Percentiles rank a stretch among this genome's conserved stretches.
These are phyloP conservation scores for Mucor saturninus DNA, from an alignment of 371 early-diverging fungal genomes.

Conservation along the genomic window DNA sequence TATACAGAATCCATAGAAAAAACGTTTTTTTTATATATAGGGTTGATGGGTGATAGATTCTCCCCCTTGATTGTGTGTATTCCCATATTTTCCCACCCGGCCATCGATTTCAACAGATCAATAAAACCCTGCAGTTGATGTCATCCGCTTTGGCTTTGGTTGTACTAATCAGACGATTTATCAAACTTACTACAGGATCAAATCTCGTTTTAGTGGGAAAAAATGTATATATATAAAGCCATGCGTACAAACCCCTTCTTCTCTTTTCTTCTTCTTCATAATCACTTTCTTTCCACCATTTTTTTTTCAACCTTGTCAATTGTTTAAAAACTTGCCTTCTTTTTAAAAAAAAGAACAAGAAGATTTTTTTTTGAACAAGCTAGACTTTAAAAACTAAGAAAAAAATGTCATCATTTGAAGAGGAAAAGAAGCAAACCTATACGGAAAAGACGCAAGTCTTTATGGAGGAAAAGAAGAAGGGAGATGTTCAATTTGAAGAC, in stretches of 20 bases:
- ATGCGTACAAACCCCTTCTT: not conserved
- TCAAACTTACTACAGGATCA: not conserved
- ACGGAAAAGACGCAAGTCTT: not conserved
- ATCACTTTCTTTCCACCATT: conserved; percentile 5
- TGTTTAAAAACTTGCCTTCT: no score
- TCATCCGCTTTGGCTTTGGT: not conserved
- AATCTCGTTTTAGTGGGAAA: not conserved
- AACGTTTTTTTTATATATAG: not conserved
- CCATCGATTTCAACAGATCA: no score
- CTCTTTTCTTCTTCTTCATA: conserved; percentile 5
- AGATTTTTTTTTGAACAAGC: no score
- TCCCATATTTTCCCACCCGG: not conserved
- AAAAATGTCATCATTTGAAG: conserved; percentile 58
- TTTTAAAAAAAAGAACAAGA: no score
- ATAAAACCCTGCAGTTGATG: not conserved
- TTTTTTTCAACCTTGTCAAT: conserved; percentile 3
- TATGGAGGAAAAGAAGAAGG: conserved; percentile 27
- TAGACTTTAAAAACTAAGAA: not conserved
- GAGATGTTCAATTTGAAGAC: conserved; percentile 33
- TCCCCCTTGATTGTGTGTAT: not conserved
- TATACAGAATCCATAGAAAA: not conserved
- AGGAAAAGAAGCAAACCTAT: conserved; percentile 12
- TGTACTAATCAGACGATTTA: conserved; percentile 6
- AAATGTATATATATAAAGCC: not conserved
- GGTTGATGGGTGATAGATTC: not conserved